Percentiles rank a stretch among this genome's conserved stretches.
These are phyloP conservation scores for Lactarius trivialis DNA, from an alignment of 768 basidiomycete species.

Conservation along the genomic window DNA sequence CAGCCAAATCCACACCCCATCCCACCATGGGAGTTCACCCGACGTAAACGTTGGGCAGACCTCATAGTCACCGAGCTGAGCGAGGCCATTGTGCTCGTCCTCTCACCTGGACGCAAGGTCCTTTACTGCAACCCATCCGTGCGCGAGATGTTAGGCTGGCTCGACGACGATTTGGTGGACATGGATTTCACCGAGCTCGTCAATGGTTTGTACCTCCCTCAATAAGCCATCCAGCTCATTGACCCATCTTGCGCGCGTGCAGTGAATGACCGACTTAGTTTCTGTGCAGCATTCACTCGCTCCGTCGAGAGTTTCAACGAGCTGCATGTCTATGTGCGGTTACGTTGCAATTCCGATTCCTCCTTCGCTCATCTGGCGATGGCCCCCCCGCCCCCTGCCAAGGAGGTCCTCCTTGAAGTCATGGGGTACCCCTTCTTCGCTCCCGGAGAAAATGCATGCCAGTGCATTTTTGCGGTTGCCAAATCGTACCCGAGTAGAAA, in stretches of 20 bases:
- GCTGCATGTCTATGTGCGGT: constrained; percentile 52
- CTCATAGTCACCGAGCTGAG: constrained; percentile 69
- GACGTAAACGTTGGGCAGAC: constrained; percentile 83
- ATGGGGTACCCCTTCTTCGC: constrained; percentile 55
- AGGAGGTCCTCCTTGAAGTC: constrained; percentile 63
- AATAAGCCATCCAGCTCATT: constrained; percentile 8
- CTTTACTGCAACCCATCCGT: constrained; percentile 66
- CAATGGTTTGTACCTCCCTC: constrained; percentile 32
- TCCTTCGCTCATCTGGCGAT: constrained; percentile 25
- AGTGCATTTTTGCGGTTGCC: constrained; percentile 69
- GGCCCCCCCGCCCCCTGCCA: constrained; percentile 27
- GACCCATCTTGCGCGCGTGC: not conserved
- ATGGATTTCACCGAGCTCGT: constrained; percentile 57
- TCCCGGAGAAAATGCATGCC: constrained; percentile 37
- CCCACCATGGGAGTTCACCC: constrained; percentile 67
- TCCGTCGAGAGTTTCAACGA: constrained; percentile 45
- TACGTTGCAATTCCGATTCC: constrained; percentile 43
- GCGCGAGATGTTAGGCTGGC: constrained; percentile 72
- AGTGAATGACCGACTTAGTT: constrained; percentile 53
- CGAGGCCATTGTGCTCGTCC: constrained; percentile 62
- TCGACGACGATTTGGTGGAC: constrained; percentile 65
- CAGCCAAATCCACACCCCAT: constrained; percentile 17
- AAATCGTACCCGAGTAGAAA: constrained; percentile 74
- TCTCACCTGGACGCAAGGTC: constrained; percentile 56
- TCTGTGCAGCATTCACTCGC: constrained; percentile 45